Percentiles rank a stretch among this genome's conserved stretches.
Conservation (phyloP, 106 monocot species). For the Allium cepa region DNA sequence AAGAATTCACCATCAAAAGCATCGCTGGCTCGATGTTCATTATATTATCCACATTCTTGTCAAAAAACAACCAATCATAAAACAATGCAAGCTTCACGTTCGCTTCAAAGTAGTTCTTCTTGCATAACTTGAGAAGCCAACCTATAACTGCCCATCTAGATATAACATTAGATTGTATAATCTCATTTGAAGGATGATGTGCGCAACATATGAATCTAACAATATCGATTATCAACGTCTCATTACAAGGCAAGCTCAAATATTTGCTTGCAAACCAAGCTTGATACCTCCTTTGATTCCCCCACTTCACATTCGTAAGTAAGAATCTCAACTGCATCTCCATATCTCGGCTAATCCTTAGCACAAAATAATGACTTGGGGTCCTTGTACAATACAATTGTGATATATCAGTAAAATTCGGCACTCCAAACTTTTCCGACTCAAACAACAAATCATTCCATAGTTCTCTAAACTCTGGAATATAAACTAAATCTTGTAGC, state of each 20-base stretch:
- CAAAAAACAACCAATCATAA: conserved; percentile 89
- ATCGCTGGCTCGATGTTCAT: conserved; percentile 94
- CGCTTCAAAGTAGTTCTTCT: conserved; percentile 47
- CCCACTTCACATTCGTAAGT: conserved; percentile 70
- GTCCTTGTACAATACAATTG: conserved; percentile 44
- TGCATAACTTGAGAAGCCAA: conserved; percentile 75
- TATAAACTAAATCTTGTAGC: conserved; percentile 49
- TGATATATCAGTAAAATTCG: conserved; percentile 37
- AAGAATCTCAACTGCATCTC: conserved; percentile 71
- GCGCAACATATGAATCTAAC: conserved; percentile 73
- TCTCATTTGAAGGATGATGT: conserved; percentile 54
- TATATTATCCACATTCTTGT: conserved; percentile 41
- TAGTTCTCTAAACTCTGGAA: conserved; percentile 58
- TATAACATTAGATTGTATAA: conserved; percentile 48
- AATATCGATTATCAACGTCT: conserved; percentile 44
- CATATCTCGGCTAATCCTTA: conserved; percentile 58
- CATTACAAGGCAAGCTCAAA: conserved; percentile 40
- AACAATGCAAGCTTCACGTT: conserved; percentile 87
- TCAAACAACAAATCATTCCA: conserved; percentile 58
- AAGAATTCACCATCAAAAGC: conserved; percentile 70
- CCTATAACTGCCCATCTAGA: conserved; percentile 83
- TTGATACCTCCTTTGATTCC: conserved; percentile 69
- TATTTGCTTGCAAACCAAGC: conserved; percentile 75
- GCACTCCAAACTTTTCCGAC: conserved; percentile 29
- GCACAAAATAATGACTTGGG: conserved; percentile 33